Evolutionary conservation across 306 rosid species (phyloP), one percentile per base, ranked within the genome.

Genomic region (Acacia confusa): DNA sequence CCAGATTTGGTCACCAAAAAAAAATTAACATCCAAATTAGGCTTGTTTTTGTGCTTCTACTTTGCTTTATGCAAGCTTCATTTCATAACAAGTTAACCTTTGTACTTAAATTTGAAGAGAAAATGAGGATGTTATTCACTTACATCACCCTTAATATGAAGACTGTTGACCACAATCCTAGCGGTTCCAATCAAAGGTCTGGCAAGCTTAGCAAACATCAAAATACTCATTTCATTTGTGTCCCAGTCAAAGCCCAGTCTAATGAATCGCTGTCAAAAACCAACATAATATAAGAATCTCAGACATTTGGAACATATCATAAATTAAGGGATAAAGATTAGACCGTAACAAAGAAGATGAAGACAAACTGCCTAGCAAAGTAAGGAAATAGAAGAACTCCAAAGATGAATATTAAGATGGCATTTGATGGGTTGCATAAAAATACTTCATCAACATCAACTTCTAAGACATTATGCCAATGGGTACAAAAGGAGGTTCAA

Each of bases 81-180:
- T 19, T n/a, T 30, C 61, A 48, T 25, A 66, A 36, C 75, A 70
- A 65, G 22, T 28, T 60, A 71, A 75, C n/a, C 55, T 52, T 45
- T 15, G 43, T 53, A 61, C 72, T 55, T 34, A 20, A 76, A 28
- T 16, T 48, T 24, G 60, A 55, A 30, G 20, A 8, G 67, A 83
- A 74, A 79, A 34, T 28, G 74, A 53, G 82, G 81, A 52, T 55
- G 34, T 74, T 24, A 77, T 82, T 67, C 74, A 92, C 98, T 66
- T 92, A 95, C 99, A 83, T 96, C 97, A 70, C 99, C 99, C 89
- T 88, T 96, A 61, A 96, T 88, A 86, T 96, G 99, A 79, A 96
- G 93, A 85, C 92, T 93, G 81, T 96, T 96, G 70, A 96, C 91
- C 72, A 92, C 97, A 78, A 96, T 92, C 85, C 99, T 90, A 52